Conservation (phyloP, 2,329 filamentous ascomycete species). For the Apiospora koreana region DNA sequence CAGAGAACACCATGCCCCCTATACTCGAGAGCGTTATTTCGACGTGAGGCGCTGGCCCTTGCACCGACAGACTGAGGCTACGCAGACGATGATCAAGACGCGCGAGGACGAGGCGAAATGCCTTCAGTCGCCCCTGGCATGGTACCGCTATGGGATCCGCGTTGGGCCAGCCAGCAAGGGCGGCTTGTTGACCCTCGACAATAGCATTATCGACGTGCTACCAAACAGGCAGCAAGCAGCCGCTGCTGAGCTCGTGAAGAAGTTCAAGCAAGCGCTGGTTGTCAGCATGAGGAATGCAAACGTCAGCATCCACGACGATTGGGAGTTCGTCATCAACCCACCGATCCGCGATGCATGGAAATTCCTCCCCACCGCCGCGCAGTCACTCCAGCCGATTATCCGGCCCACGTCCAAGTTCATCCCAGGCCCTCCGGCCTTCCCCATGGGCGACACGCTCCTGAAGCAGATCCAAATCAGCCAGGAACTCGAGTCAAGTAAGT, state of each 20-base stretch:
- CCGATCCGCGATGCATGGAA: not conserved
- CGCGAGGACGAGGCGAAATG: conserved; percentile 31
- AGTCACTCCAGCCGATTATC: conserved; percentile 20
- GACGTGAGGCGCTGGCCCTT: conserved; percentile 50
- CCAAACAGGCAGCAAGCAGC: not conserved
- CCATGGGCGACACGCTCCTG: conserved; percentile 39
- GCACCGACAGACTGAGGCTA: conserved; percentile 36
- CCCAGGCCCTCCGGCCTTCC: conserved; percentile 34
- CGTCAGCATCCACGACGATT: not conserved
- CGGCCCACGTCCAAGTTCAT: conserved; percentile 24
- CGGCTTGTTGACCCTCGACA: not conserved
- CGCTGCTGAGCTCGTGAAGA: not conserved
- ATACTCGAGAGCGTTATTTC: conserved; percentile 40
- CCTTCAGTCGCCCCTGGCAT: conserved; percentile 10
- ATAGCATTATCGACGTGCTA: not conserved
- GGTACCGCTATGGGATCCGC: conserved; percentile 10
- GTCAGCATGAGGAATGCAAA: not conserved
- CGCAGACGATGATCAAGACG: conserved; percentile 29
- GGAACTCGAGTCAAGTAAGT: conserved; percentile 29
- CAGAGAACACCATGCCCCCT: conserved; percentile 30
- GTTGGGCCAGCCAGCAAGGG: not conserved
- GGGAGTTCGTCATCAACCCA: not conserved
- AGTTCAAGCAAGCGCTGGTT: conserved; percentile 4
- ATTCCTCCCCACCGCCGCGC: not conserved
- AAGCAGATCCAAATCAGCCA: conserved; percentile 32